phyloP scores from a whole-genome alignment of 345 rosid genomes.

The Raphanus sativus region DNA sequence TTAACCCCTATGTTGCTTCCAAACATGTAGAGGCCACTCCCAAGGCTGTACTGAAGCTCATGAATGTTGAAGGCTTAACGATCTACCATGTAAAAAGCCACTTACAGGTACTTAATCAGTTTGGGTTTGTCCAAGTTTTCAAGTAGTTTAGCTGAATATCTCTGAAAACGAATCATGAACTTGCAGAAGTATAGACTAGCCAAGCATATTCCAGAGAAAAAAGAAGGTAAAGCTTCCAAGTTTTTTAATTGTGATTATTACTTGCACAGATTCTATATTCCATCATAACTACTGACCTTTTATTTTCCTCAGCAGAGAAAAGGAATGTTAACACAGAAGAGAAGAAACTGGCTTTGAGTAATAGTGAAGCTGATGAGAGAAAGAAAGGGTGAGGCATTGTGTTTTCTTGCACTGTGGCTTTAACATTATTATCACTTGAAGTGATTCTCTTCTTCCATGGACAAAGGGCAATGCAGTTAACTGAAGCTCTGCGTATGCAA shows the following conservation, averaged over 20 bases:
- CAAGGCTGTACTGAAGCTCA: conserved; percentile 81
- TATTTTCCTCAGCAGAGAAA: neutral
- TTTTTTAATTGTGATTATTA: neutral
- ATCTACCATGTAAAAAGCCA: conserved; percentile 96
- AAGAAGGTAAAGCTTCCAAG: neutral
- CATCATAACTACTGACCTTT: neutral
- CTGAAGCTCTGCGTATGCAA: conserved; percentile 76
- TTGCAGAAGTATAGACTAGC: conserved; percentile 92
- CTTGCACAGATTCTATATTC: neutral
- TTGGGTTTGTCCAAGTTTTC: neutral
- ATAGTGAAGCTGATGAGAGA: conserved; percentile 49
- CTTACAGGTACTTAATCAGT: conserved; percentile 60
- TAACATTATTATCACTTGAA: neutral
- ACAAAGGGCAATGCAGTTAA: conserved; percentile 48
- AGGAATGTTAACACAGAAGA: conserved; percentile 57
- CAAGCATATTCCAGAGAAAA: conserved; percentile 70
- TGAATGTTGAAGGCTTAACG: conserved; percentile 87
- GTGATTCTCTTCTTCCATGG: conserved; percentile 2
- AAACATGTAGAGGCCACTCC: conserved; percentile 84
- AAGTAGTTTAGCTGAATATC: conserved; percentile 9
- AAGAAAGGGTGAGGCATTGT: conserved; percentile 51
- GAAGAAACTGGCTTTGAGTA: conserved; percentile 49
- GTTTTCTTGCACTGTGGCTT: neutral
- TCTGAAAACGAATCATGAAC: conserved; percentile 14
- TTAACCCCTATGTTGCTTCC: conserved; percentile 10